phyloP scores from a whole-genome alignment of 1,284 basidiomycete species.

The Ustilago hordei region DNA sequence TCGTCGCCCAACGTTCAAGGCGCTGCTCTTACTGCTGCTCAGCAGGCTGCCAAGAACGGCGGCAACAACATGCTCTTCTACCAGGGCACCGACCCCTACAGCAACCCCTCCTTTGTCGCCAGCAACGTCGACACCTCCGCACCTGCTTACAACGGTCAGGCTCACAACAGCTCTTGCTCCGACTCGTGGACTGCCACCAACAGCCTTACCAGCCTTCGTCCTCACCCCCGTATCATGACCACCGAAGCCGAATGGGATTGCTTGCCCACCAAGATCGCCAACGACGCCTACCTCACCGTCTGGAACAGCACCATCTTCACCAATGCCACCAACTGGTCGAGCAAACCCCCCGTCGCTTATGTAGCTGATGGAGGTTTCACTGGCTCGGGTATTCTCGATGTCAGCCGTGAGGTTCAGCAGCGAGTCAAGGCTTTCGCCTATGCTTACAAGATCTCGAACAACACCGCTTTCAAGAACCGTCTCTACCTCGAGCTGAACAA shows the following conservation, averaged over 20 bases:
- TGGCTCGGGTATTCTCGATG: slow-evolving; percentile 90
- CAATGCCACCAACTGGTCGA: slow-evolving; percentile 83
- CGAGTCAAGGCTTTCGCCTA: slow-evolving; percentile 93
- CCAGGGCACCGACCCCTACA: slow-evolving; percentile 75
- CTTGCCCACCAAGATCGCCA: slow-evolving; percentile 80
- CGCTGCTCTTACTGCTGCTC: slow-evolving; percentile 72
- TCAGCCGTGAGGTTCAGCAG: slow-evolving; percentile 87
- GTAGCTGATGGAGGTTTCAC: slow-evolving; percentile 76
- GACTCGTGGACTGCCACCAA: slow-evolving; percentile 72
- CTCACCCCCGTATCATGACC: slow-evolving; percentile 90
- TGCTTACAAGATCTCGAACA: slow-evolving; percentile 87
- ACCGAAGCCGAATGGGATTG: slow-evolving; percentile 91
- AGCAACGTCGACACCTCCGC: slow-evolving; percentile 75
- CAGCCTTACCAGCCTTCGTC: slow-evolving; percentile 78
- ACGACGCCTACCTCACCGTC: slow-evolving; percentile 83
- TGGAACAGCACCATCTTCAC: slow-evolving; percentile 93
- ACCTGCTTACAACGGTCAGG: slow-evolving; percentile 33
- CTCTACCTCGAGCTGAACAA: slow-evolving; percentile 80
- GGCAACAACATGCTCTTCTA: slow-evolving; percentile 78
- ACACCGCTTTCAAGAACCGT: slow-evolving; percentile 89
- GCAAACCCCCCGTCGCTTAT: slow-evolving; percentile 77
- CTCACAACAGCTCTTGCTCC: slow-evolving; percentile 40
- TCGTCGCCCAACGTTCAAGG: slow-evolving; percentile 45
- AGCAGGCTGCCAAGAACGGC: slow-evolving; percentile 76
- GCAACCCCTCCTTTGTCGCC: slow-evolving; percentile 87